Conservation (phyloP, 768 basidiomycete species). For the Rhodotorula babjevae region DNA sequence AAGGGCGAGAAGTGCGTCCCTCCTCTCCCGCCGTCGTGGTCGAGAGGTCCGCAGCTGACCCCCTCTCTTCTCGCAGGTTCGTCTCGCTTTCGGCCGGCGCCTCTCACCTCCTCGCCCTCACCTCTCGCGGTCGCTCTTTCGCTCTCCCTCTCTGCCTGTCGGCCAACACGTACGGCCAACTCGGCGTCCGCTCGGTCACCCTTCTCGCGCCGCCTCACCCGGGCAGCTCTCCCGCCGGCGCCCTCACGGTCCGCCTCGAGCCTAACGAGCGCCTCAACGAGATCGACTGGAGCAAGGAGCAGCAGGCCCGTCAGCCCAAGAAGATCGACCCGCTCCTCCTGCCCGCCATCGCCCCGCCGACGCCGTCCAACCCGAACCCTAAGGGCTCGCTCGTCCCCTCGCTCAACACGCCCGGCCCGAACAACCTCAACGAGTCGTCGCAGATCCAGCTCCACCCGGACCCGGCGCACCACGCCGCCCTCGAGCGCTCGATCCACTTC, state of each 20-base stretch:
- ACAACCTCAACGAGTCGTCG: not conserved
- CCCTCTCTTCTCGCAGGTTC: constrained; percentile 54
- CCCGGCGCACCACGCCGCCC: constrained; percentile 40
- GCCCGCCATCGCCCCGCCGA: not conserved
- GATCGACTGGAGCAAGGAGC: not conserved
- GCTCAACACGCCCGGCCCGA: constrained; percentile 38
- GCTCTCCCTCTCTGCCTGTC: constrained; percentile 66
- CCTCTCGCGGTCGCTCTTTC: constrained; percentile 64
- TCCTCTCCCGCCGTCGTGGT: not conserved
- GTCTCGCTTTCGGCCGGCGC: constrained; percentile 66
- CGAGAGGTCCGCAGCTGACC: not conserved
- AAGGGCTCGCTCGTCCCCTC: constrained; percentile 46
- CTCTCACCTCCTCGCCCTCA: constrained; percentile 54
- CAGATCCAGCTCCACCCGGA: constrained; percentile 30
- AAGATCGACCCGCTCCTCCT: constrained; percentile 50
- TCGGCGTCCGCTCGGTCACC: constrained; percentile 67
- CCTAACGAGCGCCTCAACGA: constrained; percentile 33
- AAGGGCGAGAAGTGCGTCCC: constrained; percentile 63
- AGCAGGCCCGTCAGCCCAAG: constrained; percentile 55
- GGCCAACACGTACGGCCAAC: constrained; percentile 77
- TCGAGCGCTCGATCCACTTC: constrained; percentile 56
- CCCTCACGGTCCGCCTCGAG: constrained; percentile 36
- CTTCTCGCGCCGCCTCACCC: constrained; percentile 44
- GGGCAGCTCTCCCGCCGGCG: constrained; percentile 26
- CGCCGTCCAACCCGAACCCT: not conserved